Base-by-base conservation (phyloP, 164 flowering plant genomes). In the Aristolochia fimbriata region DNA sequence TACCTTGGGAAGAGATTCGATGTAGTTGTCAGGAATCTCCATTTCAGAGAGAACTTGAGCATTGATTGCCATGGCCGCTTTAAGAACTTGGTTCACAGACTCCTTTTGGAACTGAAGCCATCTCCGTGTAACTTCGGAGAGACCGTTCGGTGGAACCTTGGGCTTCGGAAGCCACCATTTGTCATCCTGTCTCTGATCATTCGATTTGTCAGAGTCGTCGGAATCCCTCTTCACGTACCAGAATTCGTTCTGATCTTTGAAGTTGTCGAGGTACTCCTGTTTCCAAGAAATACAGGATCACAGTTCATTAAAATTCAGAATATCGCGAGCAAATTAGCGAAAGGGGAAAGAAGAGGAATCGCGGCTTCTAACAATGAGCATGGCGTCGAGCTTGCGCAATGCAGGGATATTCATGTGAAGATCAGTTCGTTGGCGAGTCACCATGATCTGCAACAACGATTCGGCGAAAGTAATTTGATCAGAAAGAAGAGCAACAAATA, bases 61-160 rank as follows among this genome's bases (percentile, higher is more conserved):
- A 74, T 91, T 91, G 53, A 91, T 88, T 22, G 97, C 97, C 94
- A 85, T 79, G 61, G 97, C 89, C 57, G 96, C 96, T 81, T 91
- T 91, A 15, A 85, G 78, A 16, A 91, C 90, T 76, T 88, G 97
- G 73, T 81, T 83, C 10, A 86, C 94, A 25, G 84, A 77, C 6
- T 91, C 97, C 69, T 88, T 88, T 61, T 88, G 94, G 62, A 65
- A 75, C 16, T 77, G 85, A 20, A 91, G 51, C 86, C 86, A 88
- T 77, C 76, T 87, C 52, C 80, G 59, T 33, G 82, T 62, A 15
- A 25, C 62, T n/a, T 86, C 91, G 14, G 94, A 86, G 13, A 91
- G 73, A 9, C 97, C 96, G 6, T 73, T 60, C 41, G 79, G 74
- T 4, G 96, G 88, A 55, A 91, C 91, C 65, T 76, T 83, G 3